Conservation (phyloP, 1,139 yeast genomes). For the Kodamaea ohmeri region DNA sequence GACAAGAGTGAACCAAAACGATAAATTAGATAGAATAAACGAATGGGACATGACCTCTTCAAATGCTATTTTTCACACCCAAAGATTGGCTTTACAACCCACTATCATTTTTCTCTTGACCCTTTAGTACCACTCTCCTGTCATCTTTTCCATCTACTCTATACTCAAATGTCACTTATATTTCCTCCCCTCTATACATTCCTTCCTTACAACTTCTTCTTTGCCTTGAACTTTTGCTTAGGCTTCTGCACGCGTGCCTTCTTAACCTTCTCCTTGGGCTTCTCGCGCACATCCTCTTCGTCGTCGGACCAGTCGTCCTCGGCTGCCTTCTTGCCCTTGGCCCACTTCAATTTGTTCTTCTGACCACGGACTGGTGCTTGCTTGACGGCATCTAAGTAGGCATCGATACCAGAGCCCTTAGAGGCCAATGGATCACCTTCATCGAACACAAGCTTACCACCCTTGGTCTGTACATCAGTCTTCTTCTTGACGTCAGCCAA, state of each 20-base stretch:
- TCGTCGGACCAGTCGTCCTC: slow-evolving; percentile 58
- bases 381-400: slow-evolving; percentile 89
- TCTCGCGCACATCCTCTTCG: slow-evolving; percentile 25
- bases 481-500: slow-evolving; percentile 43
- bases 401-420: slow-evolving; percentile 66
- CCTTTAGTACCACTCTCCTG: too few species aligned
- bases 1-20: not conserved
- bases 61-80: too few species aligned
- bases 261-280: slow-evolving; percentile 26
- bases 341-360: slow-evolving; percentile 83
- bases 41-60: too few species aligned
- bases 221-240: slow-evolving; percentile 53
- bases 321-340: slow-evolving; percentile 54
- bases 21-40: too few species aligned
- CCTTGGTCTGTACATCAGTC: slow-evolving; percentile 50
- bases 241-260: slow-evolving; percentile 38
- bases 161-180: too few species aligned
- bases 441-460: slow-evolving; percentile 53
- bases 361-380: slow-evolving; percentile 94
- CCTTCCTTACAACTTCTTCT: slow-evolving; percentile 48
- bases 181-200: not conserved
- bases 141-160: too few species aligned
- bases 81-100: too few species aligned
- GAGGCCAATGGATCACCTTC: slow-evolving; percentile 42
- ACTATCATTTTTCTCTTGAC: too few species aligned